A percentile compares a stretch with the other conserved stretches of the same genome.
Evolutionary conservation across 75 land plant genomes (phyloP).

Genomic region (Sequoia sempervirens): DNA sequence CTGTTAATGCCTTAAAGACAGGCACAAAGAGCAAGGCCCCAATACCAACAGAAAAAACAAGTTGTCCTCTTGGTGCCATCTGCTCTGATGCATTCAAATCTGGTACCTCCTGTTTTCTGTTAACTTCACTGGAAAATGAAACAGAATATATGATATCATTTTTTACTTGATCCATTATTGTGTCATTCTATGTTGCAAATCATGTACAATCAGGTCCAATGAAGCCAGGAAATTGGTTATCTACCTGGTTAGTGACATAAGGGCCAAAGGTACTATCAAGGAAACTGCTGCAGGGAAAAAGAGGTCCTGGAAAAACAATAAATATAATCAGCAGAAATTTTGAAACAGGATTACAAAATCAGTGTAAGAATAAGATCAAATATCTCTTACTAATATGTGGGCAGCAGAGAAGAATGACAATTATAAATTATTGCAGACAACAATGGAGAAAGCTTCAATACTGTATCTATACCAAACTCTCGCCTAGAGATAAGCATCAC

Average conservation of each 20-base stretch:
- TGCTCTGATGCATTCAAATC: conserved; percentile 76
- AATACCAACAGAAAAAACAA: conserved; percentile 86
- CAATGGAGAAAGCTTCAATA: neutral
- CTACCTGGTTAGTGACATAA: conserved; percentile 86
- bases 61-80: conserved; percentile 96
- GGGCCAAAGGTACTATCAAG: conserved; percentile 78
- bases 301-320: conserved; percentile 57
- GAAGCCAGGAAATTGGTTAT: neutral
- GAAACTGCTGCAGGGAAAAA: conserved; percentile 85
- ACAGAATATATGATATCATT: conserved; percentile 4
- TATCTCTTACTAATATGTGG: neutral
- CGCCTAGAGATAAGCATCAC: neutral
- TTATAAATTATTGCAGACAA: neutral
- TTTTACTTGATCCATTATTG: neutral
- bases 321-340: neutral
- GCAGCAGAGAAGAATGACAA: neutral
- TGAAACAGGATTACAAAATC: neutral
- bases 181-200: neutral
- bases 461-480: neutral
- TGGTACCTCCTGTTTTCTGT: conserved; percentile 37
- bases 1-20: conserved; percentile 86
- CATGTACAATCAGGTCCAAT: neutral
- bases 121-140: conserved; percentile 62
- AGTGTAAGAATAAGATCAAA: neutral
- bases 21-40: conserved; percentile 97